phyloP scores from a whole-genome alignment of 1,139 yeast genomes.

The Scheffersomyces illinoinensis region DNA sequence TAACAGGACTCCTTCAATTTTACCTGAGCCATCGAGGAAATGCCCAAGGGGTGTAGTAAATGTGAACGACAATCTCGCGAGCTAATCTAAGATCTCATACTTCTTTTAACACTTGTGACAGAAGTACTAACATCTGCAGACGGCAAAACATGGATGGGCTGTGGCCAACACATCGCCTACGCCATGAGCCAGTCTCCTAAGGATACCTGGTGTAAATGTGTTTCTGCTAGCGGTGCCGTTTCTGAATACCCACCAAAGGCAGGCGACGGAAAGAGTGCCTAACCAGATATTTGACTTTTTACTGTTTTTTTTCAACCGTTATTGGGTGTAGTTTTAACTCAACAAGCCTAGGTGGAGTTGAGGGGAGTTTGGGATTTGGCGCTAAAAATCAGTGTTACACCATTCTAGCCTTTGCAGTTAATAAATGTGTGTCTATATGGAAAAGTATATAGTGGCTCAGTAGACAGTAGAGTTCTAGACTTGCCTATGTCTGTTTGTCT shows the following conservation, averaged over 20 bases:
- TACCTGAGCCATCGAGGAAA: not conserved
- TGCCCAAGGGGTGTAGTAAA: not conserved
- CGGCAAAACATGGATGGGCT: constrained; percentile 44
- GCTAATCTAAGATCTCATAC: not conserved
- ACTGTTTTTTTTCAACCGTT: not conserved
- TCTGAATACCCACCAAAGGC: constrained; percentile 14
- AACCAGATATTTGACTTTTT: not conserved
- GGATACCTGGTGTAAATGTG: constrained; percentile 37
- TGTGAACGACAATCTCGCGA: not conserved
- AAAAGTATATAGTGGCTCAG: not conserved
- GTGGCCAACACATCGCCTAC: constrained; percentile 44
- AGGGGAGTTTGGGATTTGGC: not conserved
- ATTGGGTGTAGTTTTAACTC: no score
- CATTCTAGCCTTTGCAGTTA: not conserved
- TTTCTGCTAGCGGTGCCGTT: constrained; percentile 10
- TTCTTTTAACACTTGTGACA: not conserved
- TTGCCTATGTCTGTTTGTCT: not conserved
- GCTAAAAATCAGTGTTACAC: not conserved
- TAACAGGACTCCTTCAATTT: not conserved
- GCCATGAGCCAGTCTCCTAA: constrained; percentile 39
- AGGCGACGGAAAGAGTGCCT: constrained; percentile 9
- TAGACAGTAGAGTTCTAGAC: not conserved
- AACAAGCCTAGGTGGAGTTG: not conserved
- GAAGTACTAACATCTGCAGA: constrained; percentile 13
- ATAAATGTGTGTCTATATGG: not conserved